These are phyloP conservation scores for Penicillium paradoxum DNA, from an alignment of 495 filamentous ascomycete genomes.

Conservation along the genomic window DNA sequence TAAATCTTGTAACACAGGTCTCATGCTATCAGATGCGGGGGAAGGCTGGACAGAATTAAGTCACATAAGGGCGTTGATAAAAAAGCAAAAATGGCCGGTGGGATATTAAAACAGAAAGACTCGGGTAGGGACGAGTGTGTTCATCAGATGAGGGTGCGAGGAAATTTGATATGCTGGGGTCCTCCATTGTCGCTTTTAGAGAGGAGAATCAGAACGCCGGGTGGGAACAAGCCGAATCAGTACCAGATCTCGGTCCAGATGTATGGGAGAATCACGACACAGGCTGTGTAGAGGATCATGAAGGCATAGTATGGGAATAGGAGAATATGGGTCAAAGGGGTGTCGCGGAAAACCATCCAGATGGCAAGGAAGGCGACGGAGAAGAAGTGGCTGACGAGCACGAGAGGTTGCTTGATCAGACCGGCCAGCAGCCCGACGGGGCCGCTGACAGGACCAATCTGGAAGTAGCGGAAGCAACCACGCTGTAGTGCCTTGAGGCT, in stretches of 20 bases:
- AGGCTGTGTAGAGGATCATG: constrained; percentile 79
- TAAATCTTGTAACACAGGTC: neutral
- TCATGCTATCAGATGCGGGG: neutral
- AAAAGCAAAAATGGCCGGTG: neutral
- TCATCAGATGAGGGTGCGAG: constrained; percentile 6
- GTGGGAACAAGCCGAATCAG: constrained; percentile 2
- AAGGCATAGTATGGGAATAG: constrained; percentile 55
- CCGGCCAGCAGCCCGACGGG: constrained; percentile 82
- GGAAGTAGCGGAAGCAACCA: constrained; percentile 93
- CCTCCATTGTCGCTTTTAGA: neutral
- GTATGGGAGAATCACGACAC: constrained; percentile 82
- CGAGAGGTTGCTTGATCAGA: constrained; percentile 68
- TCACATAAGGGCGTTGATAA: constrained; percentile 13
- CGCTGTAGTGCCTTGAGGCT: constrained; percentile 75
- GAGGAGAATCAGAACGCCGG: neutral
- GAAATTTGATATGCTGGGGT: neutral
- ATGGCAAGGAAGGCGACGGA: constrained; percentile 84
- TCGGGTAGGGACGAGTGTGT: constrained; percentile 4
- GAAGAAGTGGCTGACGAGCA: constrained; percentile 92
- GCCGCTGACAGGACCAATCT: constrained; percentile 67
- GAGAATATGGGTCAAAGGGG: constrained; percentile 56
- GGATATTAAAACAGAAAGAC: constrained; percentile 6
- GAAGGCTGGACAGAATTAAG: constrained; percentile 11
- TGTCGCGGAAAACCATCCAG: constrained; percentile 62
- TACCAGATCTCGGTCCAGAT: constrained; percentile 46